Evolutionary conservation across 2,329 filamentous ascomycete genomes (phyloP).

Genomic region (Endoconidiophora laricicola): DNA sequence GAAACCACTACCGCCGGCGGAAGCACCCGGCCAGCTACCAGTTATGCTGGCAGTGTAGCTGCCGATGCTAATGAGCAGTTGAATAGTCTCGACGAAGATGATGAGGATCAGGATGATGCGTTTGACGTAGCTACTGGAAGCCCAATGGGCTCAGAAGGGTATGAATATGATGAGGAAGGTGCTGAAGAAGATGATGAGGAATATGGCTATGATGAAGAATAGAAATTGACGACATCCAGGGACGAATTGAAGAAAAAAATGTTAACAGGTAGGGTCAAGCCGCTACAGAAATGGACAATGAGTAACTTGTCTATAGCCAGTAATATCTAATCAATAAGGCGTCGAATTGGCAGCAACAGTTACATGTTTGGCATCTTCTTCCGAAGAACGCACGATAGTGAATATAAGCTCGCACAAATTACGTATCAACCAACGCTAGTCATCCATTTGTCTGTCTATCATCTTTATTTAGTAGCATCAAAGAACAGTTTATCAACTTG

Average conservation of each 20-base stretch:
- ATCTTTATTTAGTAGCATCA: too few species aligned
- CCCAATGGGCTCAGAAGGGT: conserved; percentile 18
- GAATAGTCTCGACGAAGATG: conserved; percentile 22
- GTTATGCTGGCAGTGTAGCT: conserved; percentile 23
- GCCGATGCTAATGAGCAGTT: conserved; percentile 22
- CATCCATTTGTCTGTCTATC: too few species aligned
- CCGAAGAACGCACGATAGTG: too few species aligned
- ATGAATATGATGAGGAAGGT: conserved; percentile 21
- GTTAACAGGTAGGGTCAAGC: background rate
- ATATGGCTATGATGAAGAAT: conserved; percentile 4
- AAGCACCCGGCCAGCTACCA: conserved; percentile 32
- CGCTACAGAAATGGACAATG: background rate
- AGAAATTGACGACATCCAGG: background rate
- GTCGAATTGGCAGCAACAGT: too few species aligned
- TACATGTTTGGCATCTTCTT: too few species aligned
- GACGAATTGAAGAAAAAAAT: background rate
- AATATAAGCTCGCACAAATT: too few species aligned
- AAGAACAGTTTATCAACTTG: too few species aligned
- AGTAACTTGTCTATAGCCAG: too few species aligned
- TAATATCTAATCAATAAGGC: too few species aligned
- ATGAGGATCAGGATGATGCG: conserved; percentile 21
- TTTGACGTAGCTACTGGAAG: conserved; percentile 21
- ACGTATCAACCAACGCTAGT: too few species aligned
- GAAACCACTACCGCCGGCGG: conserved; percentile 24
- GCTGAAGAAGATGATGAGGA: conserved; percentile 8